Evolutionary conservation across 1,139 yeast species (phyloP).

Genomic region (Yamadazyma kanchanaburiensis): DNA sequence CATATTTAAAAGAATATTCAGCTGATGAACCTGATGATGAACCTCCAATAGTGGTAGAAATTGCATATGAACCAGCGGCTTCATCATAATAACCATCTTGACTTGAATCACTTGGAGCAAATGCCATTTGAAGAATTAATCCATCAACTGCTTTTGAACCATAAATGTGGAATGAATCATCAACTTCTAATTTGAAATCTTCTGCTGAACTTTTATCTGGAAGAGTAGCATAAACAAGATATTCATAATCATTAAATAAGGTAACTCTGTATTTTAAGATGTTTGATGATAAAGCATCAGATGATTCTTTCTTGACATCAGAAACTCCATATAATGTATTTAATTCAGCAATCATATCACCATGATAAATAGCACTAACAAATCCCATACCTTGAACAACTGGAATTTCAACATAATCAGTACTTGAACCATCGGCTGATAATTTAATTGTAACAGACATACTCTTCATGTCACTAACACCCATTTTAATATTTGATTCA

Average conservation of each 20-base stretch:
- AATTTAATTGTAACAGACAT: conserved; percentile 56
- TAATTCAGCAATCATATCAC: conserved; percentile 49
- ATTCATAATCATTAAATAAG: conserved; percentile 46
- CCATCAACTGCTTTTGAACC: conserved; percentile 51
- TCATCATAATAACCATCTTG: conserved; percentile 29
- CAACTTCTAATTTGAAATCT: conserved; percentile 33
- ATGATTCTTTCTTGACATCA: conserved; percentile 44
- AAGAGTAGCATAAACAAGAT: conserved; percentile 57
- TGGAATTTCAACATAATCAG: conserved; percentile 38
- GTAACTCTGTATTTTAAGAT: conserved; percentile 64
- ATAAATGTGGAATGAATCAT: conserved; percentile 32
- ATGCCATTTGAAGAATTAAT: conserved; percentile 58
- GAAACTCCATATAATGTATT: conserved; percentile 53
- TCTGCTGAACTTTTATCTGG: conserved; percentile 27
- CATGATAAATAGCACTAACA: conserved; percentile 62
- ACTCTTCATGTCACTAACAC: conserved; percentile 48
- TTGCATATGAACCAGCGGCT: conserved; percentile 38
- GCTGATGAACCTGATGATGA: conserved; percentile 35
- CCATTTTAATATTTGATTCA: conserved; percentile 28
- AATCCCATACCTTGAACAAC: conserved; percentile 79
- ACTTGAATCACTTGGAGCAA: conserved; percentile 35
- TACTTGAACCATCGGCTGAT: conserved; percentile 22
- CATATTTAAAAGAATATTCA: conserved; percentile 50
- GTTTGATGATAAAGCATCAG: conserved; percentile 37
- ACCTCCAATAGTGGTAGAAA: conserved; percentile 30